A percentile compares a stretch with the other conserved stretches of the same genome.
Evolutionary conservation across 2,329 filamentous ascomycete genomes (phyloP).

Genomic region (Zalaria obscura): DNA sequence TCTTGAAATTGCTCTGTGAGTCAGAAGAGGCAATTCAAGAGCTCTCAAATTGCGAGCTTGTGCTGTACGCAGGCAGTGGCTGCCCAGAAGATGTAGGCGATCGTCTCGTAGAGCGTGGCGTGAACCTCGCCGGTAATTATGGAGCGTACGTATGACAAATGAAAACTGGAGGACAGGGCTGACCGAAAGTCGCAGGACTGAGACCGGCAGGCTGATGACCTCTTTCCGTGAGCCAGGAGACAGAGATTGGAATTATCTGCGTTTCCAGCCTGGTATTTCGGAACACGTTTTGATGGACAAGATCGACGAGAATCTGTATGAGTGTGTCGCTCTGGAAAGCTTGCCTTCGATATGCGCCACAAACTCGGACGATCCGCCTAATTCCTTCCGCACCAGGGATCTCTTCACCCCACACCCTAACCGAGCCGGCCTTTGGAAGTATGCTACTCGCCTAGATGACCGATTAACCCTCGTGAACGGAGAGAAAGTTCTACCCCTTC

Average conservation of each 20-base stretch:
- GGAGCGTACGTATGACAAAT: constrained; percentile 15
- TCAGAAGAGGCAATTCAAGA: constrained; percentile 32
- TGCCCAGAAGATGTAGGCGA: constrained; percentile 21
- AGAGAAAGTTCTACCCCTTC: constrained; percentile 34
- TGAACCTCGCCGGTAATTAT: constrained; percentile 20
- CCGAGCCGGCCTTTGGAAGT: constrained; percentile 31
- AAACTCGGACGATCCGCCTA: constrained; percentile 29
- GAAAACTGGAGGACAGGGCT: neutral
- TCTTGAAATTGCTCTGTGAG: constrained; percentile 48
- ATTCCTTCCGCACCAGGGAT: constrained; percentile 36
- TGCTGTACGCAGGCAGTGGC: constrained; percentile 18
- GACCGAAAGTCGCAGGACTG: constrained; percentile 1
- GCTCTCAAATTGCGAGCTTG: constrained; percentile 14
- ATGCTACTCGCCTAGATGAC: constrained; percentile 32
- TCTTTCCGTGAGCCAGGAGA: constrained; percentile 40
- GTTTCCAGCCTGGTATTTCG: constrained; percentile 18
- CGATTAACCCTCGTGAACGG: constrained; percentile 34
- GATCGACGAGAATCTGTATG: constrained; percentile 25
- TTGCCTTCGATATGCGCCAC: constrained; percentile 21
- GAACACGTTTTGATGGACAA: constrained; percentile 17
- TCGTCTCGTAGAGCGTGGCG: constrained; percentile 15
- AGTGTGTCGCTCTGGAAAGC: constrained; percentile 25
- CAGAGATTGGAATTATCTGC: constrained; percentile 45
- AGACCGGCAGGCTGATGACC: constrained; percentile 34
- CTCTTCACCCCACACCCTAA: constrained; percentile 32